These are phyloP conservation scores for Aspergillus sp. DNA, from an alignment of 2,329 filamentous ascomycete species.

Conservation along the genomic window DNA sequence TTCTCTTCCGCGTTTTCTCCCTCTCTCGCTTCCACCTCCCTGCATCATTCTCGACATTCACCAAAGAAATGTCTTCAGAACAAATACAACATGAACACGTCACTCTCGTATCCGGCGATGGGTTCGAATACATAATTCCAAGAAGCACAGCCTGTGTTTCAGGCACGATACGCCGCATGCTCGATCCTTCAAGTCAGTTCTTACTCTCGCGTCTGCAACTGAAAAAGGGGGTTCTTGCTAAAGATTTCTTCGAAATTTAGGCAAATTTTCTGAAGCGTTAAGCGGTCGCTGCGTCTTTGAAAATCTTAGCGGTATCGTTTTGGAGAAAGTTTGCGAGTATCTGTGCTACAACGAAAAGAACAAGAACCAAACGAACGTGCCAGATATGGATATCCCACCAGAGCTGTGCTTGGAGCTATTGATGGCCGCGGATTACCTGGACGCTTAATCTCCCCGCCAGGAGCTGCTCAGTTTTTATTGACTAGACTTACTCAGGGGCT, in stretches of 20 bases:
- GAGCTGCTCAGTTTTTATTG: not conserved
- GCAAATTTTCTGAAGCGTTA: slow-evolving; percentile 60
- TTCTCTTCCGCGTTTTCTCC: not conserved
- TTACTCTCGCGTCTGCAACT: not conserved
- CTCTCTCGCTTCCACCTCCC: not conserved
- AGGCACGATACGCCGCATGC: slow-evolving; percentile 62
- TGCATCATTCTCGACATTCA: not conserved
- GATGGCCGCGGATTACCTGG: slow-evolving; percentile 67
- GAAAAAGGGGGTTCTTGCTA: not conserved
- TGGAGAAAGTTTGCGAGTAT: slow-evolving; percentile 71
- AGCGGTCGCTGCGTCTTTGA: slow-evolving; percentile 60
- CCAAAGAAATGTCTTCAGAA: slow-evolving; percentile 15
- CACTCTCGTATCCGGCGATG: slow-evolving; percentile 64
- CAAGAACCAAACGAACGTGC: slow-evolving; percentile 58
- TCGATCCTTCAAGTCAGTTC: slow-evolving; percentile 60
- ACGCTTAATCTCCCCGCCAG: slow-evolving; percentile 37
- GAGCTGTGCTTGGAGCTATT: slow-evolving; percentile 66
- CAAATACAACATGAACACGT: slow-evolving; percentile 53
- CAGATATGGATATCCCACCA: slow-evolving; percentile 66
- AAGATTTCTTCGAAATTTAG: slow-evolving; percentile 35
- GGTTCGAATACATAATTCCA: slow-evolving; percentile 63
- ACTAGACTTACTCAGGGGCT: not conserved
- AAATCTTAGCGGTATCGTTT: slow-evolving; percentile 62
- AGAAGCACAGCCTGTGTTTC: slow-evolving; percentile 62
- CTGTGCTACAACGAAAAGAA: slow-evolving; percentile 68